Conservation (phyloP, 257 asterid genomes). For the Penstemon eatonii region DNA sequence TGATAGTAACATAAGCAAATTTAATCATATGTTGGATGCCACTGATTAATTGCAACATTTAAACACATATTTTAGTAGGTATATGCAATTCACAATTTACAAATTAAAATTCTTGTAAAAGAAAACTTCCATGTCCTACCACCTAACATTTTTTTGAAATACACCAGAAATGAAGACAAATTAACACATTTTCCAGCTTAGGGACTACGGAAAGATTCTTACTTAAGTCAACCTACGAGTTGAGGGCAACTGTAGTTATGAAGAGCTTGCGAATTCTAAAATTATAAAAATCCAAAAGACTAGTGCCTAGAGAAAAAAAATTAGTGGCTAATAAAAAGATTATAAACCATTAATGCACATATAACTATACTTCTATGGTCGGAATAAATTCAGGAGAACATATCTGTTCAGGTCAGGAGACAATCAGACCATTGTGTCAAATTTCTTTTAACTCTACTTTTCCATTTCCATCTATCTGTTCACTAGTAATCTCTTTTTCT, state of each 20-base stretch:
- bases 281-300: not conserved
- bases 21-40: not conserved
- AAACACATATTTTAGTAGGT: not conserved
- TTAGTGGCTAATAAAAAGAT: not conserved
- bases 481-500: not conserved
- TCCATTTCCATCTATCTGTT: not conserved
- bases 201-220: not conserved
- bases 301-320: not conserved
- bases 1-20: not conserved
- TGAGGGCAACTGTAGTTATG: not conserved
- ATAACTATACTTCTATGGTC: not conserved
- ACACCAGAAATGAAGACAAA: not conserved
- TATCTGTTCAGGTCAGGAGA: too few relatives aligned
- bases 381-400: too few relatives aligned
- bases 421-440: not conserved
- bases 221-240: not conserved
- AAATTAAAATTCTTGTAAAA: not conserved
- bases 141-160: not conserved
- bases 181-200: not conserved
- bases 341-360: not conserved
- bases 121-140: not conserved
- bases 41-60: not conserved
- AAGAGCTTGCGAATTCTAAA: not conserved
- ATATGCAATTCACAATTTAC: not conserved
- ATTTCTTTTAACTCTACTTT: not conserved